Conservation (phyloP, 2,329 filamentous ascomycete genomes). For the Exserohilum rostratum region DNA sequence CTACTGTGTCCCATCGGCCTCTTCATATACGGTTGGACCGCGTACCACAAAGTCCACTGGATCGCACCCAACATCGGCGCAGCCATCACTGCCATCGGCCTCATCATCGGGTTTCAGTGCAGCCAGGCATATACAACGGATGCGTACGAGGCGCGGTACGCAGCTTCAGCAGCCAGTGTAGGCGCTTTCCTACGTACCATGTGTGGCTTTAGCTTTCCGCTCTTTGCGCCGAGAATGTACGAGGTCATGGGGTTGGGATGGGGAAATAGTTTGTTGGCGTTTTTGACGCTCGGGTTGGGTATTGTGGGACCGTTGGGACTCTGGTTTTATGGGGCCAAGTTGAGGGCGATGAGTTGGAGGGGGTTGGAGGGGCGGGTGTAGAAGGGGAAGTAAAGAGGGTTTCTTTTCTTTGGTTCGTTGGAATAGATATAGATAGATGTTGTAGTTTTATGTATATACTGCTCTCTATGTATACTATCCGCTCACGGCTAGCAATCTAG, state of each 20-base stretch:
- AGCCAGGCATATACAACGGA: constrained; percentile 70
- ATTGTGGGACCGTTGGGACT: constrained; percentile 55
- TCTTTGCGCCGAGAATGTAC: constrained; percentile 66
- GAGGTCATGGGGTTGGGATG: constrained; percentile 62
- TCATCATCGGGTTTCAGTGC: constrained; percentile 63
- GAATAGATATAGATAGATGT: too few relatives aligned
- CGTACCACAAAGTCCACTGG: constrained; percentile 61
- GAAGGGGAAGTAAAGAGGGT: too few relatives aligned
- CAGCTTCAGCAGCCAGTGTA: constrained; percentile 62
- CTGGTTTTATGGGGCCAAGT: constrained; percentile 50
- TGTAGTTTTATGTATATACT: too few relatives aligned
- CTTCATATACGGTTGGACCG: constrained; percentile 62
- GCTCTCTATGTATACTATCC: too few relatives aligned
- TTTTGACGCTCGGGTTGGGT: constrained; percentile 56
- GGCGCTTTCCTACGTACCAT: constrained; percentile 63
- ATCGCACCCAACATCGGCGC: constrained; percentile 62
- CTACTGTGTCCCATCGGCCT: constrained; percentile 57
- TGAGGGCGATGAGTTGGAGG: constrained; percentile 33
- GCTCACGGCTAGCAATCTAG: too few relatives aligned
- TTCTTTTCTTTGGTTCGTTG: too few relatives aligned
- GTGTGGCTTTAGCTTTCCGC: constrained; percentile 62
- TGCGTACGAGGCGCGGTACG: constrained; percentile 58
- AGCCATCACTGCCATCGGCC: constrained; percentile 53
- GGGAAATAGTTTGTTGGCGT: constrained; percentile 62
- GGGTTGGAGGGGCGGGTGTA: too few relatives aligned